phyloP scores from a whole-genome alignment of 805 yeast genomes.

The Kurtzmaniella fragi region DNA sequence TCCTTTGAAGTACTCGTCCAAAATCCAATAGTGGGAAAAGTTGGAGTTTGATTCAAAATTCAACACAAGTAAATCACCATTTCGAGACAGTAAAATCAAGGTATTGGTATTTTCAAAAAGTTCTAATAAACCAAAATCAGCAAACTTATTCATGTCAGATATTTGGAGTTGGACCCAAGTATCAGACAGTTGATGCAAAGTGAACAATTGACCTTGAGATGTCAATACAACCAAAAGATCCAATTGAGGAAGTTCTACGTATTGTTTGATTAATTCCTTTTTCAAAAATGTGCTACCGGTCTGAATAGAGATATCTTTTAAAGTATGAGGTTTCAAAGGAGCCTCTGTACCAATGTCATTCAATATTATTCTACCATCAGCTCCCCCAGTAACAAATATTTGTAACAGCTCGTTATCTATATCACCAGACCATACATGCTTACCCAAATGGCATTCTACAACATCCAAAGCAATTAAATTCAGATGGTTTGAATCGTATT shows the following conservation, averaged over 20 bases:
- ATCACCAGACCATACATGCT: slow-evolving; percentile 83
- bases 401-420: slow-evolving; percentile 35
- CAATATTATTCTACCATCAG: slow-evolving; percentile 77
- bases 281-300: slow-evolving; percentile 24
- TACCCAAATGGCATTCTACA: slow-evolving; percentile 70
- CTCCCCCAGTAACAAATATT: slow-evolving; percentile 82
- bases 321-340: slow-evolving; percentile 12
- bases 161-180: slow-evolving; percentile 19
- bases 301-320: slow-evolving; percentile 27
- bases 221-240: slow-evolving; percentile 50
- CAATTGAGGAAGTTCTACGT: slow-evolving; percentile 38
- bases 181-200: slow-evolving; percentile 14
- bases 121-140: slow-evolving; percentile 38
- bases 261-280: slow-evolving; percentile 60
- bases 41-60: slow-evolving; percentile 25
- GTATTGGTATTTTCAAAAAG: slow-evolving; percentile 31
- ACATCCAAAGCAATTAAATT: slow-evolving; percentile 11
- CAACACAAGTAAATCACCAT: slow-evolving; percentile 41
- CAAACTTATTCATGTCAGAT: slow-evolving; percentile 18
- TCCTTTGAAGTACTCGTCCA: slow-evolving; percentile 18
- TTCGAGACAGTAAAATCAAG: slow-evolving; percentile 19
- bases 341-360: slow-evolving; percentile 44
- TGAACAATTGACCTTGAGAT: slow-evolving; percentile 51
- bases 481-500: slow-evolving; percentile 16
- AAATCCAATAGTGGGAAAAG: slow-evolving; percentile 16